Base-by-base conservation (phyloP, 768 basidiomycete genomes). In the Boletus pseudopeckii region DNA sequence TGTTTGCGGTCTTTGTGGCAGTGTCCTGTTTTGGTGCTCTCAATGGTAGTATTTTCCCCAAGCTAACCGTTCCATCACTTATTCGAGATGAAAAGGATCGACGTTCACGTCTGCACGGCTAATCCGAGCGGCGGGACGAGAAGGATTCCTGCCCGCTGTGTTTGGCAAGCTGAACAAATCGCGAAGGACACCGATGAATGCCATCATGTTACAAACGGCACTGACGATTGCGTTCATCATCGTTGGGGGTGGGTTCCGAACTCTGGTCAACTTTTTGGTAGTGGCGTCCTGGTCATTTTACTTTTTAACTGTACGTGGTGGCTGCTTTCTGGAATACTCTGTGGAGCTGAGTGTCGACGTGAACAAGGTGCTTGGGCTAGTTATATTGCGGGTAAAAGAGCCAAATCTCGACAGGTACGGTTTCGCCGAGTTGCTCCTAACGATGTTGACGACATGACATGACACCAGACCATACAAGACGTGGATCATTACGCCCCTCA, bases 11-110 rank as follows among this genome's bases (percentile, higher is more conserved):
- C 47, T 84, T 93, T 80, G 96, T 99, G 14, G 91, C 93, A 1
- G 79, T 98, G 53, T 97, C 94, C 3, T 97, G 93, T 68, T 92
- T 99, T 59, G 96, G 96, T 17, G 93, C 97, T 1, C 72, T 99
- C 48, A 96, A 97, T 67, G 90, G 93, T 83, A 61, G 40, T 58
- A 65, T 64, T n/a, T 51, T 28, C 22, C 30, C 6, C 53, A 17
- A 41, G 42, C 14, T 36, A 36, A 17, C 8, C 28, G 7, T 50
- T 39, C 2, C 10, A 32, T 49, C 17, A 18, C 62, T 39, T 33
- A 51, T 49, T 55, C 53, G 56, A 50, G 38, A 26, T 26, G 45
- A 54, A 49, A 56, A 89, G 86, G 84, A 9, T 78, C 82, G 1
- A 84, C 85, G 53, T 88, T 85, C 64, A 89, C 92, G 24, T 78